Base-by-base conservation (phyloP, 1,139 yeast species). In the Suhomyces choctaworum region DNA sequence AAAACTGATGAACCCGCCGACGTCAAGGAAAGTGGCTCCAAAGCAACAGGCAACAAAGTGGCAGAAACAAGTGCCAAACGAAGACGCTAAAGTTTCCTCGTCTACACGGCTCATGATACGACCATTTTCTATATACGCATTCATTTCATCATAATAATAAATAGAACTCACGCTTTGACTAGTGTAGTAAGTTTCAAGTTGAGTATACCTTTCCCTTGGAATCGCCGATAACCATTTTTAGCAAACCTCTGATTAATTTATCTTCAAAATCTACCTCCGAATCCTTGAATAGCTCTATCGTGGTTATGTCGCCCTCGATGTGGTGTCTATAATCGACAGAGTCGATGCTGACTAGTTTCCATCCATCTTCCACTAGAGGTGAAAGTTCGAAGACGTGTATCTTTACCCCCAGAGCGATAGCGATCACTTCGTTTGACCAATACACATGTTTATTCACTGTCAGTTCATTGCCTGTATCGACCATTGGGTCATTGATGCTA, bases 371-470 rank as follows among this genome's bases (percentile, higher is more conserved):
- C 19, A 35, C 33, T 5, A 44, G 33, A 12, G 48, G 46, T n/a
- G 45, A 42, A 19, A 69, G 36, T 33, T 63, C 66, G 42, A 52
- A 62, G 1, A 67, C 42, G 22, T 56, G 54, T 7, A 58, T 34
- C 9, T 42, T 32, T 22, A 48, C 44, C 4, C 54, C 51, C 30
- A 49, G 42, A 7, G 64, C 54, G 29, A 63, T 40, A 1, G 52
- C 69, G 36, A 66, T 42, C 21, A 62, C 41, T 32, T 69, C 75
- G 27, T 58, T 56, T 13, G 64, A 51, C 76, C 76, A 70, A 44
- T 60, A 66, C 2, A 52, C 50, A 39, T 70, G 76, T 23, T 44
- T 51, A 35, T 52, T 60, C 3, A 45, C 37, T 3, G 51, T 44
- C 49, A 48, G 54, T 6, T 48, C 44, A 31, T 51, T 54, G 2